A percentile compares a stretch with the other conserved stretches of the same genome.
These are phyloP conservation scores for Penicillium psychrofluorescens DNA, from an alignment of 495 filamentous ascomycete genomes.

Conservation along the genomic window DNA sequence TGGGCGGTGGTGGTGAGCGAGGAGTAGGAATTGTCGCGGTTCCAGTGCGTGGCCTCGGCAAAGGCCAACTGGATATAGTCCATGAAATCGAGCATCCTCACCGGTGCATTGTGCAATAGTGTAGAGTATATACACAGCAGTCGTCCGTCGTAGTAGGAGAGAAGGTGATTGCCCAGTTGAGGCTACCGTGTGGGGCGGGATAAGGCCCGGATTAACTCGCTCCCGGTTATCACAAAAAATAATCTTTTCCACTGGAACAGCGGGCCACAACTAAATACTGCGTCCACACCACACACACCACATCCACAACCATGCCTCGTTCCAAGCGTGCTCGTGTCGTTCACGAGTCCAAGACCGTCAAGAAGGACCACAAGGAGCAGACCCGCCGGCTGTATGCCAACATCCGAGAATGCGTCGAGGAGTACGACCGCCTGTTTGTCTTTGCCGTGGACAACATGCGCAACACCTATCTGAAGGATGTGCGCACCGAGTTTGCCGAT, in stretches of 20 bases:
- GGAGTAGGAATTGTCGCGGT: conserved; percentile 87
- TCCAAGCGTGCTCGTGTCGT: conserved; percentile 88
- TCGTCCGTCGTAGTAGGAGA: not conserved
- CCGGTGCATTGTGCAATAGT: not conserved
- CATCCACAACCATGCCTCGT: conserved; percentile 69
- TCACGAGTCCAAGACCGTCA: conserved; percentile 80
- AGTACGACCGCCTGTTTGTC: conserved; percentile 86
- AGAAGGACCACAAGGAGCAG: conserved; percentile 84
- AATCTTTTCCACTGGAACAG: conserved; percentile 4
- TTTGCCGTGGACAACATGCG: conserved; percentile 97
- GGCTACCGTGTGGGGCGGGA: conserved; percentile 23
- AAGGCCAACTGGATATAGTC: conserved; percentile 94
- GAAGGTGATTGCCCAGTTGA: conserved; percentile 29
- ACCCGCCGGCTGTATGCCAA: conserved; percentile 81
- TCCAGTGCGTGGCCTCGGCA: conserved; percentile 79
- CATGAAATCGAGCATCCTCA: conserved; percentile 92
- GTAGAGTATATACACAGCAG: not conserved
- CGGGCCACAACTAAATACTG: not conserved
- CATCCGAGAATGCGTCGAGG: conserved; percentile 75
- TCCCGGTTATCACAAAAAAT: conserved; percentile 41
- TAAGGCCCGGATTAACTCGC: conserved; percentile 33
- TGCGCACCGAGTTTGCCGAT: conserved; percentile 74
- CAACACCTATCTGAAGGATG: conserved; percentile 91
- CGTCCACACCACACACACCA: conserved; percentile 2
- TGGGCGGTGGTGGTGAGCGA: conserved; percentile 79